Conservation (phyloP, 805 yeast genomes). For the Yarrowia osloensis region DNA sequence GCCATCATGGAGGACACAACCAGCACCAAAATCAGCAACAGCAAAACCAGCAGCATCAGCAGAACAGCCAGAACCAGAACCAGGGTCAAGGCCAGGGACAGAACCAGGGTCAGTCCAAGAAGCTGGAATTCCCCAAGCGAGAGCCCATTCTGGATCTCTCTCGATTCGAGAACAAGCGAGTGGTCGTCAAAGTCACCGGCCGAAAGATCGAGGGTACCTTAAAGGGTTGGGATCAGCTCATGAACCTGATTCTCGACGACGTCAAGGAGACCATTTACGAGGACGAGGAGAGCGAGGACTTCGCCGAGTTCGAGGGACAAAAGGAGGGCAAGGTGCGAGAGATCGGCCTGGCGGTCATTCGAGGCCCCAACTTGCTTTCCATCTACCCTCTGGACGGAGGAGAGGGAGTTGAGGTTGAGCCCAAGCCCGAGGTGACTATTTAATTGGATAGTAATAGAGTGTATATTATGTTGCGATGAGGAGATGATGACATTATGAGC, state of each 20-base stretch:
- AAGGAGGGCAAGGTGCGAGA: conserved; percentile 61
- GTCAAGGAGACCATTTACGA: conserved; percentile 57
- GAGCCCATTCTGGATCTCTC: conserved; percentile 85
- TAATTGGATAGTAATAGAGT: conserved; percentile 22
- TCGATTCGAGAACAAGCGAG: conserved; percentile 69
- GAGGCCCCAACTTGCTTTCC: conserved; percentile 78
- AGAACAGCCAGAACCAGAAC: conserved; percentile 31
- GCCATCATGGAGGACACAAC: conserved; percentile 32
- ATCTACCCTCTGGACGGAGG: conserved; percentile 71
- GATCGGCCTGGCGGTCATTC: conserved; percentile 77
- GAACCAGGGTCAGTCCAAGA: conserved; percentile 42
- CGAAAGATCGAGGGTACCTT: conserved; percentile 77
- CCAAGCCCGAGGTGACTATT: conserved; percentile 27
- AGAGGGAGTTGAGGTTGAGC: conserved; percentile 50
- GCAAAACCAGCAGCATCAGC: conserved; percentile 28
- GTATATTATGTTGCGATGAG: conserved; percentile 1
- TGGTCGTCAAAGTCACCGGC: conserved; percentile 79
- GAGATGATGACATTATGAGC: too few species aligned
- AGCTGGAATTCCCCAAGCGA: conserved; percentile 73
- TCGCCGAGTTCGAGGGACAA: conserved; percentile 58
- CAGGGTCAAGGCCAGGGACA: conserved; percentile 32
- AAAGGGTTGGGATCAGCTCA: conserved; percentile 92
- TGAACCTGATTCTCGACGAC: conserved; percentile 74
- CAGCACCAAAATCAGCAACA: conserved; percentile 32
- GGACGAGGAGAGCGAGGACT: conserved; percentile 47